A percentile compares a stretch with the other conserved stretches of the same genome.
Evolutionary conservation across 2,329 filamentous ascomycete genomes (phyloP).

Genomic region (Fusarium sp.): DNA sequence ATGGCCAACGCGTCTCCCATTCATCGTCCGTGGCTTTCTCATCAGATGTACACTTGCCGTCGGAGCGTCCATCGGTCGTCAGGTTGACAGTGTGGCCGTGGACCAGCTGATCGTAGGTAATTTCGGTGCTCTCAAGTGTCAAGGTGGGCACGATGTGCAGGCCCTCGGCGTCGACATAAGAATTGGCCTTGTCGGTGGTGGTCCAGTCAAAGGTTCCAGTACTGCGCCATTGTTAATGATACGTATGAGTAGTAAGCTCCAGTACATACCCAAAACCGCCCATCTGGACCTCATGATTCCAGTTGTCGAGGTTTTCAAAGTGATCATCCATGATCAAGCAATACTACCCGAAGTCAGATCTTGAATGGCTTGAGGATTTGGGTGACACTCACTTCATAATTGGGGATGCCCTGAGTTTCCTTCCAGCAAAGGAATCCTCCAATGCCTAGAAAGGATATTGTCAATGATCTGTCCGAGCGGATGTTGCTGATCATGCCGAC

Average conservation of each 20-base stretch:
- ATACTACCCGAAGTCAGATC: constrained; percentile 31
- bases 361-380: not conserved
- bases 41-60: constrained; percentile 53
- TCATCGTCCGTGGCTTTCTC: constrained; percentile 10
- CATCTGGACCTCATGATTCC: constrained; percentile 59
- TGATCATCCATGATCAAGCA: constrained; percentile 41
- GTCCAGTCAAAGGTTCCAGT: constrained; percentile 64
- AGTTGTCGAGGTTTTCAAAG: constrained; percentile 52
- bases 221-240: constrained; percentile 13
- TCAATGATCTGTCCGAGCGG: not conserved
- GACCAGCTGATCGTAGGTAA: constrained; percentile 49
- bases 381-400: constrained; percentile 28
- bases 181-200: constrained; percentile 58
- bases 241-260: rapidly evolving
- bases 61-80: constrained; percentile 48
- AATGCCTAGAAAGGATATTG: constrained; percentile 3
- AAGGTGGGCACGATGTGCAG: constrained; percentile 65
- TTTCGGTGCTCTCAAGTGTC: constrained; percentile 48
- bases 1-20: constrained; percentile 40
- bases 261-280: constrained; percentile 52
- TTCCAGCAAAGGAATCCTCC: constrained; percentile 38
- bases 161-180: constrained; percentile 58
- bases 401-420: constrained; percentile 27
- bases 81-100: constrained; percentile 58
- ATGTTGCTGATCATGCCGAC: rapidly evolving